Evolutionary conservation across 192 early-diverging fungal species (phyloP).

Genomic region (Podila verticillata): DNA sequence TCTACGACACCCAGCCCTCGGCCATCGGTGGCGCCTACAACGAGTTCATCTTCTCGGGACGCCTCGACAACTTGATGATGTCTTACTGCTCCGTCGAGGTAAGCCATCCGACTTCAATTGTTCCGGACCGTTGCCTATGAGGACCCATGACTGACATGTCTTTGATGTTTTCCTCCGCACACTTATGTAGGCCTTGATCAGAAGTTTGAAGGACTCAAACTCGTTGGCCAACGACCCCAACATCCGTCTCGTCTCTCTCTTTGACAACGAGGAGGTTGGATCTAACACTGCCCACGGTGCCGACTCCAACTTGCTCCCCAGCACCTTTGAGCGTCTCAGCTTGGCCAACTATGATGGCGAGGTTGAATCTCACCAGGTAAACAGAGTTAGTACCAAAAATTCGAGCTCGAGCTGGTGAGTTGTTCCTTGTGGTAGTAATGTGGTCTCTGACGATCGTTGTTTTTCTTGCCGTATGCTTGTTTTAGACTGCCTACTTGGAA

Average conservation of each 20-base stretch:
- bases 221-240: slow-evolving; percentile 70
- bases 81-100: slow-evolving; percentile 79
- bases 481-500: slow-evolving; percentile 79
- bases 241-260: slow-evolving; percentile 89
- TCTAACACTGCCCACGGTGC: slow-evolving; percentile 94
- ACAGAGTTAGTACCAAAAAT: background rate
- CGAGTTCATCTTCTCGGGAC: slow-evolving; percentile 94
- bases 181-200: slow-evolving; percentile 63
- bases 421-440: slow-evolving; percentile 1
- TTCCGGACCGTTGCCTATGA: slow-evolving; percentile 35
- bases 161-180: background rate
- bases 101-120: slow-evolving; percentile 52
- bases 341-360: slow-evolving; percentile 47
- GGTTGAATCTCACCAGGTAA: slow-evolving; percentile 8
- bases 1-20: slow-evolving; percentile 94
- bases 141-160: slow-evolving; percentile 26
- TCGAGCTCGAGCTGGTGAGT: background rate
- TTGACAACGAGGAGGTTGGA: slow-evolving; percentile 99
- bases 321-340: slow-evolving; percentile 73
- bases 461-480: slow-evolving; percentile 14
- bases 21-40: slow-evolving; percentile 89
- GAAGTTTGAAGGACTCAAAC: slow-evolving; percentile 52
- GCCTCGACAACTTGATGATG: slow-evolving; percentile 97
- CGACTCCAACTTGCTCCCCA: slow-evolving; percentile 85
- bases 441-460: background rate